These are phyloP conservation scores for Rutstroemia sydowiana DNA, from an alignment of 2,329 filamentous ascomycete species.

Conservation along the genomic window DNA sequence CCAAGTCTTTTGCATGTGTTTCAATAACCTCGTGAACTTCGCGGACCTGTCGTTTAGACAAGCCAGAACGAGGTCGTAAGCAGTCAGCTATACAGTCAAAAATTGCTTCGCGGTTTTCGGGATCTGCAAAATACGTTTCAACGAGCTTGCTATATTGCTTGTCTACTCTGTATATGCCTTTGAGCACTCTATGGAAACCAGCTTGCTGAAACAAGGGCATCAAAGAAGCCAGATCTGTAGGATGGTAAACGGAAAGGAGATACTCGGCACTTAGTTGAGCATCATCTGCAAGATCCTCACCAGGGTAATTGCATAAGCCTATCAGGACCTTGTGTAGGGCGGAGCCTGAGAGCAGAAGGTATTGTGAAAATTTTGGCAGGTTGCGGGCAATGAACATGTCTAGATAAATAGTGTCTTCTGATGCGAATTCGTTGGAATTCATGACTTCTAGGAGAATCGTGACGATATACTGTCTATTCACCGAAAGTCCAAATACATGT, in stretches of 20 bases:
- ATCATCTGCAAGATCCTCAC: conserved; percentile 75
- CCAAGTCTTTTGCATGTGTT: conserved; percentile 48
- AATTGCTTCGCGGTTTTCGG: conserved; percentile 63
- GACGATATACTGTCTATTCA: conserved; percentile 87
- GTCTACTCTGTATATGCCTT: conserved; percentile 76
- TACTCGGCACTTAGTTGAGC: conserved; percentile 97
- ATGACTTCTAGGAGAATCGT: conserved; percentile 89
- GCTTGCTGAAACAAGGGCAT: conserved; percentile 74
- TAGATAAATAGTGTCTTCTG: conserved; percentile 83
- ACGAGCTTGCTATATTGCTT: conserved; percentile 73
- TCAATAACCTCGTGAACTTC: conserved; percentile 60
- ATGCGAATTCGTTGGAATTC: conserved; percentile 65
- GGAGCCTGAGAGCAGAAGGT: conserved; percentile 82
- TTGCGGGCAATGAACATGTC: conserved; percentile 99
- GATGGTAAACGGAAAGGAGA: conserved; percentile 85
- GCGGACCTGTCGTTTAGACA: conserved; percentile 62
- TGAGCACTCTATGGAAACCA: conserved; percentile 83
- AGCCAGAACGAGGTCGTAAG: conserved; percentile 54
- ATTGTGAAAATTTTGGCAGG: conserved; percentile 92
- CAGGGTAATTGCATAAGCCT: conserved; percentile 79
- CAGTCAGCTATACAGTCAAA: conserved; percentile 76
- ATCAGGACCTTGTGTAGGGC: conserved; percentile 73
- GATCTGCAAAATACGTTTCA: conserved; percentile 77
- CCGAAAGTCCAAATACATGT: conserved; percentile 59
- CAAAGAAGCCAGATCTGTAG: conserved; percentile 68